Evolutionary conservation across 352 stramenopile species (phyloP).

Genomic region (Phytophthora kernoviae): DNA sequence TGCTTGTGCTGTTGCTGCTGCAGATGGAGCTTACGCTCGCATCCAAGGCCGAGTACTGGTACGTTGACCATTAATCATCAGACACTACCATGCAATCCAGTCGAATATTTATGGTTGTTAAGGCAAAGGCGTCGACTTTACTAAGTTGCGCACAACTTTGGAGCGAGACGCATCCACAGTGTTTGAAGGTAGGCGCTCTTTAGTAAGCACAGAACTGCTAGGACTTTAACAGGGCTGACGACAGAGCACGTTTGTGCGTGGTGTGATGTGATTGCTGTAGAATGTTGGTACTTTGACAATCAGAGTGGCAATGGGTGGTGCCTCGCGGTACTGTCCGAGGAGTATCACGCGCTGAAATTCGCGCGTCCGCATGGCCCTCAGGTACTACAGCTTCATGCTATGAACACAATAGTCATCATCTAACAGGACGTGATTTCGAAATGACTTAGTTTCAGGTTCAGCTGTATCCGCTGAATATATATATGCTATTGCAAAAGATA

Average conservation of each 20-base stretch:
- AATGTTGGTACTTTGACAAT: conserved; percentile 84
- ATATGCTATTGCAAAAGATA: conserved; percentile 56
- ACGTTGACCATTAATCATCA: not conserved
- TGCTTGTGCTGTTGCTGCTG: conserved; percentile 2
- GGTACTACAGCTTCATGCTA: conserved; percentile 20
- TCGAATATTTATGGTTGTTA: conserved; percentile 19
- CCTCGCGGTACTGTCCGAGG: conserved; percentile 8
- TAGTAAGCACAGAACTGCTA: no score
- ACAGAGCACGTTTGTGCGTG: not conserved
- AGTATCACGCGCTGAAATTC: conserved; percentile 62
- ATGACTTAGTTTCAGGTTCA: conserved; percentile 65
- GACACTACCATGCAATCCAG: not conserved
- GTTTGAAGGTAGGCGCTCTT: conserved; percentile 40
- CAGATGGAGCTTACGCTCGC: conserved; percentile 24
- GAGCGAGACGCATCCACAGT: conserved; percentile 38
- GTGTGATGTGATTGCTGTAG: conserved; percentile 30
- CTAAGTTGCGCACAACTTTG: conserved; percentile 50
- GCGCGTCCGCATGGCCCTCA: conserved; percentile 64
- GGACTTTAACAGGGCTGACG: no score
- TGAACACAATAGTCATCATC: not conserved
- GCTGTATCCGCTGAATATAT: conserved; percentile 75
- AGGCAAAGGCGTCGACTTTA: conserved; percentile 52
- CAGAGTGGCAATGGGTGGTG: conserved; percentile 44
- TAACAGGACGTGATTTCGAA: not conserved
- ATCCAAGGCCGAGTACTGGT: conserved; percentile 17